phyloP scores from a whole-genome alignment of 345 rosid species.

The Ceriops decandra region DNA sequence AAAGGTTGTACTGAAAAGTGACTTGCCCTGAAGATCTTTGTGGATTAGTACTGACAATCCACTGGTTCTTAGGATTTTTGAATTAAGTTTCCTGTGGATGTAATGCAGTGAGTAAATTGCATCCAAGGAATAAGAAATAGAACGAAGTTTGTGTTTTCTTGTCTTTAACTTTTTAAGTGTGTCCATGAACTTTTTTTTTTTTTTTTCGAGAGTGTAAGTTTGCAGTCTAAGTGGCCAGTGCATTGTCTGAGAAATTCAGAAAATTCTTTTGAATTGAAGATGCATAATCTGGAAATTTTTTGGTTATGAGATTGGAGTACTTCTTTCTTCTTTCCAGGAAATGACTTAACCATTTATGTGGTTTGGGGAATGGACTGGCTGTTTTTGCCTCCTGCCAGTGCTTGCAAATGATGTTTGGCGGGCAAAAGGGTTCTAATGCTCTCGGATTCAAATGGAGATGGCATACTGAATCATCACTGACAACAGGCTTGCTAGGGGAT shows the following conservation, averaged over 20 bases:
- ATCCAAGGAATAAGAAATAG: no score
- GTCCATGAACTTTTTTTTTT: no score
- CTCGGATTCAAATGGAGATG: conserved; percentile 63
- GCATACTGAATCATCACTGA: conserved; percentile 67
- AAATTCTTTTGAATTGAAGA: neutral
- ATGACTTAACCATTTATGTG: conserved; percentile 19
- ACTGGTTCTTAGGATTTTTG: no score
- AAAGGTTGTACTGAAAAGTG: no score
- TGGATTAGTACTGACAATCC: no score
- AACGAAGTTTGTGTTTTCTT: no score
- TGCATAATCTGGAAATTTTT: neutral
- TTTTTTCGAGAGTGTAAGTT: no score
- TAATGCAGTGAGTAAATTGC: no score
- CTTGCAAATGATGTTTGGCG: conserved; percentile 78
- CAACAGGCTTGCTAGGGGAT: conserved; percentile 71
- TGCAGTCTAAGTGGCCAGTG: neutral
- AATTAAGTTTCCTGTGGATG: no score
- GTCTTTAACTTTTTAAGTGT: no score
- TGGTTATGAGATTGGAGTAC: neutral
- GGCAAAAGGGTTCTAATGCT: conserved; percentile 58
- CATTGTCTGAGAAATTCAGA: neutral
- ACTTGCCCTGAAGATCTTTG: no score
- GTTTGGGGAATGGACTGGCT: conserved; percentile 83
- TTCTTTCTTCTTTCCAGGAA: conserved; percentile 10
- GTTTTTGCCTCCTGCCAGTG: conserved; percentile 47